phyloP scores from a whole-genome alignment of 2,329 filamentous ascomycete genomes.

The Fusarium continuum region DNA sequence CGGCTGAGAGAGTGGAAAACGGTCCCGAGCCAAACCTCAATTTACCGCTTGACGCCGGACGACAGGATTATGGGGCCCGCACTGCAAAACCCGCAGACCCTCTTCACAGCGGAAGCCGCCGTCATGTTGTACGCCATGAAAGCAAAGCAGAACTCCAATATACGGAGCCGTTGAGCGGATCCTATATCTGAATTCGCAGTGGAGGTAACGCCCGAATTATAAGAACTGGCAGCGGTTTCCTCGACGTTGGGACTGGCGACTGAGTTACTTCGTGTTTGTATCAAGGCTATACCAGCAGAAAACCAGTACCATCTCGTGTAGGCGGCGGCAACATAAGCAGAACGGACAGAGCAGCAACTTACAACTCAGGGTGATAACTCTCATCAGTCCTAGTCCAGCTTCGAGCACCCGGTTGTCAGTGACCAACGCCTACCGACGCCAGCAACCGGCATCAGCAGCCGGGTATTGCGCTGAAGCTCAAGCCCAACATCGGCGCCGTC shows the following conservation, averaged over 20 bases:
- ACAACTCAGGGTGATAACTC: constrained; percentile 6
- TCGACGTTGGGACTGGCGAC: constrained; percentile 14
- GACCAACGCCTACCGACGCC: constrained; percentile 27
- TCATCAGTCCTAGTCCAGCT: constrained; percentile 3
- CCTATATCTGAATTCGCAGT: constrained; percentile 27
- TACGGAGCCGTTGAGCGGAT: constrained; percentile 39
- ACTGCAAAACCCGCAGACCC: constrained; percentile 30
- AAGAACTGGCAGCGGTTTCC: constrained; percentile 24
- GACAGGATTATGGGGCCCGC: constrained; percentile 36
- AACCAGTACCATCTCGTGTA: background rate
- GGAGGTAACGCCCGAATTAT: constrained; percentile 22
- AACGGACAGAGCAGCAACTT: constrained; percentile 4
- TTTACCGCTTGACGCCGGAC: constrained; percentile 27
- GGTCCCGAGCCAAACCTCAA: constrained; percentile 18
- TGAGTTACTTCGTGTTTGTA: constrained; percentile 10
- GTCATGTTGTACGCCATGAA: constrained; percentile 27
- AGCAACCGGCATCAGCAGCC: constrained; percentile 41
- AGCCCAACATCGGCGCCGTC: constrained; percentile 40
- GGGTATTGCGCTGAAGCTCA: constrained; percentile 37
- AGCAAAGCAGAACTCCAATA: constrained; percentile 16
- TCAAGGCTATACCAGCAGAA: constrained; percentile 1
- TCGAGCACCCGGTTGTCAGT: background rate
- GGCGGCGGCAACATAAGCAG: background rate
- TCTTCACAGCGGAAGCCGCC: constrained; percentile 36
- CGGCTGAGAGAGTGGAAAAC: constrained; percentile 17